A percentile compares a stretch with the other conserved stretches of the same genome.
phyloP scores from a whole-genome alignment of 345 rosid species.

The Arabis hirsuta region DNA sequence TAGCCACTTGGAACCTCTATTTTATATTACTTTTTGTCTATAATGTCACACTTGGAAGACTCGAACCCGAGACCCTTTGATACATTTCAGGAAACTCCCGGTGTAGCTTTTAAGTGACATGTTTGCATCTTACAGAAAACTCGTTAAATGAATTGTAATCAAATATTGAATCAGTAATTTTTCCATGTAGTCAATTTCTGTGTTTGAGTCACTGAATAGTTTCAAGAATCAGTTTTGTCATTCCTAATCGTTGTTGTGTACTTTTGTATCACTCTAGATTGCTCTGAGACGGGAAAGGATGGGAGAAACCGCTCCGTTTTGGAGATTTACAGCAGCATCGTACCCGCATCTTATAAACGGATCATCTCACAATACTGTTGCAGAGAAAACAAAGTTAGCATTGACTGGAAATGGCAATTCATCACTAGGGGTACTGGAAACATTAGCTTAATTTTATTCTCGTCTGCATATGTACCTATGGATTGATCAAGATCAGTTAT shows the following conservation, averaged over 20 bases:
- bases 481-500: conserved; percentile 3
- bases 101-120: conserved; percentile 8
- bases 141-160: background rate
- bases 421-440: conserved; percentile 52
- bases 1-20: conserved; percentile 31
- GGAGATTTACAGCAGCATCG: conserved; percentile 78
- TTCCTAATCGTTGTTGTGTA: conserved; percentile 18
- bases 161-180: background rate
- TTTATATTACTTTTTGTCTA: conserved; percentile 1
- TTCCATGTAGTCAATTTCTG: conserved; percentile 6
- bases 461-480: conserved; percentile 2
- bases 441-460: conserved; percentile 5
- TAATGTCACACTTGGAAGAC: conserved; percentile 10
- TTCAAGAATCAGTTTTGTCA: conserved; percentile 5
- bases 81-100: conserved; percentile 6
- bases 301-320: conserved; percentile 83
- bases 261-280: conserved; percentile 51
- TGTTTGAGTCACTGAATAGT: conserved; percentile 7
- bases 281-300: conserved; percentile 83
- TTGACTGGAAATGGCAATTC: conserved; percentile 43
- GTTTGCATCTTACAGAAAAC: conserved; percentile 7
- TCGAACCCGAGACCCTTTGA: background rate
- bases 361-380: conserved; percentile 36
- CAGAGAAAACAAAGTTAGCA: conserved; percentile 42
- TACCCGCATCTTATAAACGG: conserved; percentile 57